Evolutionary conservation across 208 protist genomes (phyloP), one percentile per base, ranked within the genome.

Genomic region (Phytomonas serpens): DNA sequence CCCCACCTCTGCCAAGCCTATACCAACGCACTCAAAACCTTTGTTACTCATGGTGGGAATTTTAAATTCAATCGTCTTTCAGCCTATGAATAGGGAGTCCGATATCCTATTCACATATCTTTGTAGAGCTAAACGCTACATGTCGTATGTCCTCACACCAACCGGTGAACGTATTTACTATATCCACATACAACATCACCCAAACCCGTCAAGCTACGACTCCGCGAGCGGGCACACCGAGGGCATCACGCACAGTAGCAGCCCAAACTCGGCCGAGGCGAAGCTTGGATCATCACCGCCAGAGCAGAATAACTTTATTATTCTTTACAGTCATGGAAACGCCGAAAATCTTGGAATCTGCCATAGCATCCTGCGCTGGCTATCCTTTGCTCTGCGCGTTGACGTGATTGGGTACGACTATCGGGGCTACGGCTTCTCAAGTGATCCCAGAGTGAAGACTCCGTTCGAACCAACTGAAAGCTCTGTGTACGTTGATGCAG

Each of bases 291-390:
- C 47, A 27, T 27, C 47, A 57, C 47, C 47, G 11, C 47, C 16
- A 5, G 19, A 27, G 47, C 47, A 27, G 19, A 27, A 57, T 27
- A 57, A 57, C 47, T 57, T 87, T 30, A 82, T 88, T 0, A 76
- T 90, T n/a, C 67, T 94, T 16, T 90, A 88, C 40, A 81, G 76
- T 64, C 88, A 94, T 81, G 88, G 88, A 57, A 94, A 94, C 69
- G 86, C 85, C 30, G 86, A 94, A 52, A 78, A 91, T 61, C 71
- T 94, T 29, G 79, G 82, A 31, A 69, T 51, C 33, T 82, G 79
- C 67, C 78, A 79, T 61, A 36, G 66, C 29, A 70, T 78, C 32
- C 69, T 86, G 7, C 23, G 67, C 51, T 80, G 66, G 37, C 37
- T 91, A n/a, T 63, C 69, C 4, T 23, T 70, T 38, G 62, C 62